Evolutionary conservation across 805 yeast species (phyloP).

Genomic region (Wickerhamomyces xylosicus): DNA sequence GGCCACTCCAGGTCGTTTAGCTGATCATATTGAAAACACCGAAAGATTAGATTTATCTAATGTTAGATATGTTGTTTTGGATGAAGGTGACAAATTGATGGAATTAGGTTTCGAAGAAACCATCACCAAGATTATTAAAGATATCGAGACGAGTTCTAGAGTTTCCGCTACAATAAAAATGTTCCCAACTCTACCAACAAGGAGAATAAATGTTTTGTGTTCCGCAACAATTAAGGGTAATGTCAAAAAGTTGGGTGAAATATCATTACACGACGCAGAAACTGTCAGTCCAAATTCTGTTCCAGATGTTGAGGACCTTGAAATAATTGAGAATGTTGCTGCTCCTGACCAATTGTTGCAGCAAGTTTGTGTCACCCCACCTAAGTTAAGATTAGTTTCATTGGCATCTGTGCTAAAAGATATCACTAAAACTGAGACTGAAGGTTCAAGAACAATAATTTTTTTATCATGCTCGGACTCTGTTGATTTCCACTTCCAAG

Average conservation of each 20-base stretch:
- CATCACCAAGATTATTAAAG: conserved; percentile 59
- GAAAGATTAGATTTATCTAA: conserved; percentile 59
- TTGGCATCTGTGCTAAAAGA: conserved; percentile 55
- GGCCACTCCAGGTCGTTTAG: conserved; percentile 94
- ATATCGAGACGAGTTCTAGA: conserved; percentile 34
- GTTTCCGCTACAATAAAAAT: conserved; percentile 25
- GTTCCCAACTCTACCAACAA: conserved; percentile 53
- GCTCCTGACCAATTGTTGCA: conserved; percentile 92
- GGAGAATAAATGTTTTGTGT: conserved; percentile 74
- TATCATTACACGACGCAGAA: conserved; percentile 65
- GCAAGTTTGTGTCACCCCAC: conserved; percentile 77
- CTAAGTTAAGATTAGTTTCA: conserved; percentile 80
- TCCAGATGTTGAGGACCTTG: conserved; percentile 19
- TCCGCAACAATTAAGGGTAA: conserved; percentile 87
- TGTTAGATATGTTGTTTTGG: conserved; percentile 80
- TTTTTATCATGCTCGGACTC: conserved; percentile 93
- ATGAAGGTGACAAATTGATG: conserved; percentile 94
- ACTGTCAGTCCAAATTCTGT: conserved; percentile 36
- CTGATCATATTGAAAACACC: conserved; percentile 92
- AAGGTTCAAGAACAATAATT: conserved; percentile 54
- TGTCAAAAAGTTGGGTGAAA: conserved; percentile 72
- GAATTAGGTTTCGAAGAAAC: conserved; percentile 97
- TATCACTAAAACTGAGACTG: conserved; percentile 24
- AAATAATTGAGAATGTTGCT: conserved; percentile 22
- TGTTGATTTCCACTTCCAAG: conserved; percentile 86